Base-by-base conservation (phyloP, 1,284 basidiomycete genomes). In the Tausonia pullulans region DNA sequence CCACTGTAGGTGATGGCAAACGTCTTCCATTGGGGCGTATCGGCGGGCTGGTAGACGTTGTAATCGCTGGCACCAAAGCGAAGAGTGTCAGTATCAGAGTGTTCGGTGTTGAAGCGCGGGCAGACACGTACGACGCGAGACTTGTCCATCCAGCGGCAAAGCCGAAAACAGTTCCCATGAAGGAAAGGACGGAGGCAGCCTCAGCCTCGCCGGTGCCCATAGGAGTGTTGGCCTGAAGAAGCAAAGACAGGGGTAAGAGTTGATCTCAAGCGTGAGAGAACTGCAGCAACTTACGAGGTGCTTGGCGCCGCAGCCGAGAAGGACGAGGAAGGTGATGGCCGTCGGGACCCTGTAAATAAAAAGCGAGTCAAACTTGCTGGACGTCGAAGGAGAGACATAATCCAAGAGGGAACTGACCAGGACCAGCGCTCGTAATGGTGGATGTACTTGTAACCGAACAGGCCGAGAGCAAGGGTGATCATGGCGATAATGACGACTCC, bases 361-460 rank as follows among this genome's bases (percentile, higher is more conserved):
- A 27, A 27, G 27, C 27, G 27, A 2, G 27, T 27, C 27, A 27
- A 27, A 27, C 27, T 27, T 27, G 44, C n/a, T 44, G 16, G 27
- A 16, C 6, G 14, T 14, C 14, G 44, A 58, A 40, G 1, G 45
- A 10, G 40, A 44, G n/a, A 58, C 41, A 27, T 11, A 10, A 7
- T 11, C 4, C 5, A 58, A 45, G 44, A 48, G 44, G 44, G 27
- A 48, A 10, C 7, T 13, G 44, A 16, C 40, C 41, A 56, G 7
- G 54, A 51, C 7, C n/a, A 58, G 43, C 57, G 70, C 68, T 78
- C 76, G 68, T 72, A 75, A 9, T 58, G 50, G 71, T 80, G 79
- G 4, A 81, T 74, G 41, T 75, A 69, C 41, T 74, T 74, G 70
- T 80, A 80, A 2, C 80, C 79, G 63, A 75, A 74, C 46, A 80